Evolutionary conservation across 2,329 filamentous ascomycete species (phyloP), one percentile per base, ranked within the genome.

Genomic region (Aspergillus persii): DNA sequence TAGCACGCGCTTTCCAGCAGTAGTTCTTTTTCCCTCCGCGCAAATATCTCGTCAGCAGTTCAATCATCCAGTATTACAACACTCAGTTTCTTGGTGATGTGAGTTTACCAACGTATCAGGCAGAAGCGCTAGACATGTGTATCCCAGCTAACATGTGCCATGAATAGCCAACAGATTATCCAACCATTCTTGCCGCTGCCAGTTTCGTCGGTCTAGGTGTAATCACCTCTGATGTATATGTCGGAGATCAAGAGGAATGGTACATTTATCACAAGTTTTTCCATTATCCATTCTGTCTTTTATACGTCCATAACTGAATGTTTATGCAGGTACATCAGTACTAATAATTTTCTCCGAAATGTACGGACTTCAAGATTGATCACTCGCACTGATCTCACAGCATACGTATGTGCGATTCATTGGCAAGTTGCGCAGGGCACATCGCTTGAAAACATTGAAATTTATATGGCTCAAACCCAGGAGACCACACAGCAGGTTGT

Each of bases 21-120:
- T n/a, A n/a, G n/a, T n/a, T 96, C 52, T 96, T 92, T 80, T 94
- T 96, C 79, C 92, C 91, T 53, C 80, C 89, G 15, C 66, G 68
- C 3, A 66, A 54, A 0, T 70, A 70, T 50, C 61, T 68, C 8
- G 61, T 70, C 39, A 65, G 64, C 60, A 53, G 48, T 7, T 44
- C 63, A 6, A 60, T 68, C 8, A 66, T 68, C 33, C 62, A 68
- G 41, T 68, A 66, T 47, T 69, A 68, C 47, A 63, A 68, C 39
- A 69, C 66, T 3, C 50, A 67, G 53, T 62, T 68, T 11, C 53
- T 63, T 23, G 66, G 66, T 7, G 59, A 68, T 51, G 18, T 23
- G 18, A 23, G 18, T 23, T 23, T 1, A 23, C 2, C 18, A 23
- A 23, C 18, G 2, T 2, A 23, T 2, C 18, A 23, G 18, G 18